Evolutionary conservation across 805 yeast species (phyloP).

Genomic region (Schizosaccharomyces octosporus): DNA sequence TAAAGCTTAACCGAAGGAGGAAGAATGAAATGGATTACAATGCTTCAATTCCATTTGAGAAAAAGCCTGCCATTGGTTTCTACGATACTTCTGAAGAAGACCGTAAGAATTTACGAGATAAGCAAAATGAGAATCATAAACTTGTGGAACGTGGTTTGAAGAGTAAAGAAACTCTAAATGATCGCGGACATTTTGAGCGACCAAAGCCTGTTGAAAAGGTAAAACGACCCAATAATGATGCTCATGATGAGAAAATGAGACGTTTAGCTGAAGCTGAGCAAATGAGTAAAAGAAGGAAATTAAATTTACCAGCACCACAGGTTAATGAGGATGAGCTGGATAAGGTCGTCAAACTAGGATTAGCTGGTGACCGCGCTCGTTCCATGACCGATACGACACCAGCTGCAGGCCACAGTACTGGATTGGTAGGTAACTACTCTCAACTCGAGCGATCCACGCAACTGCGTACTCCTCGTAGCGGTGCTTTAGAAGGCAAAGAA

Average conservation of each 20-base stretch:
- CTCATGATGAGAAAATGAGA: not conserved
- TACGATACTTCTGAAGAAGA: constrained; percentile 45
- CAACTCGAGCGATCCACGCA: not conserved
- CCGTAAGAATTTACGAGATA: not conserved
- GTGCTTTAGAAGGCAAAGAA: constrained; percentile 10
- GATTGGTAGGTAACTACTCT: not conserved
- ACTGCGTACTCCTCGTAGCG: constrained; percentile 6
- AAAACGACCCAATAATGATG: not conserved
- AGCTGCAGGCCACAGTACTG: not conserved
- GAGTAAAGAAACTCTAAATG: constrained; percentile 5
- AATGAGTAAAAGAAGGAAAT: constrained; percentile 17
- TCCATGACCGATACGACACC: not conserved
- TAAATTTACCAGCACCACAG: constrained; percentile 17
- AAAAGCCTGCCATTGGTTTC: constrained; percentile 37
- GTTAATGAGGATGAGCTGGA: constrained; percentile 13
- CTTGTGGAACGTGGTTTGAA: constrained; percentile 4
- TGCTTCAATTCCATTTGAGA: constrained; percentile 61
- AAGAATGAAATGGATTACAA: constrained; percentile 40
- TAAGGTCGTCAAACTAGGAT: constrained; percentile 12
- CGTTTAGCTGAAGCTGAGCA: constrained; percentile 10
- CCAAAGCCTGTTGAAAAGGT: not conserved
- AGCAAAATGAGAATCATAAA: not conserved
- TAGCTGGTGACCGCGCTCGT: constrained; percentile 4
- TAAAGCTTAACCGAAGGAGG: constrained; percentile 15
- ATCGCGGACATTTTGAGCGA: not conserved